phyloP scores from a whole-genome alignment of 352 stramenopile genomes.

The Pythium periplocum region DNA sequence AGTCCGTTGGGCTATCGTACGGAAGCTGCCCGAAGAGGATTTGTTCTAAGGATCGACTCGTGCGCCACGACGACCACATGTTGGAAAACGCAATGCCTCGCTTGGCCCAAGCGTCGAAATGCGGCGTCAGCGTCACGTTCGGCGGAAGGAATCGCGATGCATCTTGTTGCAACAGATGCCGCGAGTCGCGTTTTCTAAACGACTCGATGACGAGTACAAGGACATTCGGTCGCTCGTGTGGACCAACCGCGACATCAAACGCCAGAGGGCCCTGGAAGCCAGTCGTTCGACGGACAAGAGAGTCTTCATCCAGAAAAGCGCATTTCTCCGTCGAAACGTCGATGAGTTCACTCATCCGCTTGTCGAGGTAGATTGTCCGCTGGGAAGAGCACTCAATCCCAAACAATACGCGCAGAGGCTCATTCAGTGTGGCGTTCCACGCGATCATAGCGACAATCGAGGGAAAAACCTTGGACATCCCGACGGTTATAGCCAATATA shows the following conservation, averaged over 20 bases:
- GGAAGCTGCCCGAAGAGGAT: slow-evolving; percentile 61
- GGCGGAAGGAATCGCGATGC: slow-evolving; percentile 24
- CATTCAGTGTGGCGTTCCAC: slow-evolving; percentile 47
- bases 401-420: slow-evolving; percentile 28
- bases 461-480: slow-evolving; percentile 25
- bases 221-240: slow-evolving; percentile 48
- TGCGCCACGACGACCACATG: slow-evolving; percentile 64
- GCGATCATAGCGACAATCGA: slow-evolving; percentile 52
- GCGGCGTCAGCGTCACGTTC: slow-evolving; percentile 53
- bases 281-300: slow-evolving; percentile 38
- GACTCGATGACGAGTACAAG: slow-evolving; percentile 64
- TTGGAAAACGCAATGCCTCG: slow-evolving; percentile 47
- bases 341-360: slow-evolving; percentile 33
- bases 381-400: slow-evolving; percentile 24
- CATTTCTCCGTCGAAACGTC: slow-evolving; percentile 41
- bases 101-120: slow-evolving; percentile 55
- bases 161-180: slow-evolving; percentile 32
- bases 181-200: slow-evolving; percentile 54
- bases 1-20: slow-evolving; percentile 50
- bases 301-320: slow-evolving; percentile 29
- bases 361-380: slow-evolving; percentile 9
- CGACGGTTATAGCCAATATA: slow-evolving; percentile 20
- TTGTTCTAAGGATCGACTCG: slow-evolving; percentile 59
- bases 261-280: slow-evolving; percentile 46
- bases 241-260: slow-evolving; percentile 40